Percentiles rank a stretch among this genome's conserved stretches.
phyloP scores from a whole-genome alignment of 805 yeast genomes.

The Scheffersomyces coipomensis region DNA sequence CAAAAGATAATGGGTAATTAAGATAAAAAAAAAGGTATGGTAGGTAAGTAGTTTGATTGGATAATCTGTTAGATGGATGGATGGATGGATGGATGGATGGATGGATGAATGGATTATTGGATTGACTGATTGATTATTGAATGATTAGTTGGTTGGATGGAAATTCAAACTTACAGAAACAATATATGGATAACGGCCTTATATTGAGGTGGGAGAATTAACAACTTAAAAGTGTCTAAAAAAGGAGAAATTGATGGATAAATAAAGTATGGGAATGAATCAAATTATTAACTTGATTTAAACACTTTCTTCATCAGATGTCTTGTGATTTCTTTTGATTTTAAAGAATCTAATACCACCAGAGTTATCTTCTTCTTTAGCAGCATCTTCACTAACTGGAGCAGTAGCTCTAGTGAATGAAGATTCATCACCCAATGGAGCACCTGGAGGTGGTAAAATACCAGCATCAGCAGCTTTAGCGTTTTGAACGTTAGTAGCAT shows the following conservation, averaged over 20 bases:
- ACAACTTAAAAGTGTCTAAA: not conserved
- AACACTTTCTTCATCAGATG: conserved; percentile 44
- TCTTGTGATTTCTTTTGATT: conserved; percentile 55
- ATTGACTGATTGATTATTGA: too few species aligned
- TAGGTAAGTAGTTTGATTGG: too few species aligned
- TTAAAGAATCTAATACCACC: conserved; percentile 77
- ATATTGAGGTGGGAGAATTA: not conserved
- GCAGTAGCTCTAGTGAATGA: conserved; percentile 39
- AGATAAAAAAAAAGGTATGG: too few species aligned
- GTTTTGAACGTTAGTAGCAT: conserved; percentile 39
- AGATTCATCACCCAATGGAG: conserved; percentile 35
- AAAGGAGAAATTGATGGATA: not conserved
- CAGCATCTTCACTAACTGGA: conserved; percentile 21
- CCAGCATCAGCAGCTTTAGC: conserved; percentile 18
- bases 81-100: too few species aligned
- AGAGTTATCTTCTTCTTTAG: conserved; percentile 39
- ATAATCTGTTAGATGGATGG: too few species aligned
- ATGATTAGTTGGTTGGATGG: too few species aligned
- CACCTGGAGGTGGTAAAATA: conserved; percentile 16
- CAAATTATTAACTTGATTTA: too few species aligned
- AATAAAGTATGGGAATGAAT: too few species aligned
- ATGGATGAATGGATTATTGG: too few species aligned
- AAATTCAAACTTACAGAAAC: not conserved
- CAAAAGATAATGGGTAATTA: too few species aligned
- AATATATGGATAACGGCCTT: not conserved